phyloP scores from a whole-genome alignment of 192 early-diverging fungal species.

The Pilaira anomala region DNA sequence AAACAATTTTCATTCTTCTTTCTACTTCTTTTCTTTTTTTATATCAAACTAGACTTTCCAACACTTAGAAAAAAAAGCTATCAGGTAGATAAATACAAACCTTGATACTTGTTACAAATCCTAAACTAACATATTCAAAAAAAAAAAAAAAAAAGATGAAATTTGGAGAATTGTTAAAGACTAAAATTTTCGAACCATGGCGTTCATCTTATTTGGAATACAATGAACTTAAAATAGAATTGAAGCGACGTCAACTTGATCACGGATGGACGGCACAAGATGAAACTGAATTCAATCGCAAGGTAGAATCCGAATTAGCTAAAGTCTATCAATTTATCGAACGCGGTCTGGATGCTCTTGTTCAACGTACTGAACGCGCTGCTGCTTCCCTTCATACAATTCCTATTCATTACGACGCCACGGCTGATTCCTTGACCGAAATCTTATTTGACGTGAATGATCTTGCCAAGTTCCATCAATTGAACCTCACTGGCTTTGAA shows the following conservation, averaged over 20 bases:
- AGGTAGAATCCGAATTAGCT: slow-evolving; percentile 78
- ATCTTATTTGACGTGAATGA: slow-evolving; percentile 76
- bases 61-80: too few species aligned
- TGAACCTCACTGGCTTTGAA: slow-evolving; percentile 79
- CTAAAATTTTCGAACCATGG: slow-evolving; percentile 72
- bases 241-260: slow-evolving; percentile 30
- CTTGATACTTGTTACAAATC: too few species aligned
- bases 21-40: too few species aligned
- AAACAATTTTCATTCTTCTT: too few species aligned
- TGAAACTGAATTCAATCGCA: slow-evolving; percentile 81
- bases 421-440: slow-evolving; percentile 59
- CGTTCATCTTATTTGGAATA: slow-evolving; percentile 80
- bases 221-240: slow-evolving; percentile 62
- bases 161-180: slow-evolving; percentile 77
- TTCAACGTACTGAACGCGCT: slow-evolving; percentile 59
- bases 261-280: slow-evolving; percentile 71
- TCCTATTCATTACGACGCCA: slow-evolving; percentile 17
- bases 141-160: slow-evolving; percentile 74
- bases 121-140: too few species aligned
- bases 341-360: slow-evolving; percentile 62
- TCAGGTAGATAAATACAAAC: too few species aligned
- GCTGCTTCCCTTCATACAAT: slow-evolving; percentile 44
- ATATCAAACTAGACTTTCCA: too few species aligned
- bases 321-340: slow-evolving; percentile 74
- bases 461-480: slow-evolving; percentile 68